A percentile compares a stretch with the other conserved stretches of the same genome.
These are phyloP conservation scores for Hansenula lynferdii DNA, from an alignment of 1,139 yeast species.

Conservation along the genomic window DNA sequence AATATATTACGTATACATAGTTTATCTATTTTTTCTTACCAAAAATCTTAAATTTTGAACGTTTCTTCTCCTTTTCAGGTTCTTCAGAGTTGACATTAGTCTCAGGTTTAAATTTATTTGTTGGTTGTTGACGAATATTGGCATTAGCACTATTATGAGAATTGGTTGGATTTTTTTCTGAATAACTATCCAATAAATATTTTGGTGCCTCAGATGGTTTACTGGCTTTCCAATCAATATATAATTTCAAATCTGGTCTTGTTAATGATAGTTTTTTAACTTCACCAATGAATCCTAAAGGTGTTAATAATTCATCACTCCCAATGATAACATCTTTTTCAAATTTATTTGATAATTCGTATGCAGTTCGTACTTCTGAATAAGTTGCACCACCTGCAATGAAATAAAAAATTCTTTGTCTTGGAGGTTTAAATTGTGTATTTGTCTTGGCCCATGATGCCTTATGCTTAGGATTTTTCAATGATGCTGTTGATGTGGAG, in stretches of 20 bases:
- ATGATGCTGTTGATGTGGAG: constrained; percentile 37
- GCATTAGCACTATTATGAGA: background rate
- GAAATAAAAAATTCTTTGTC: constrained; percentile 73
- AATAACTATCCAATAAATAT: constrained; percentile 20
- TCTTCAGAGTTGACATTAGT: constrained; percentile 3
- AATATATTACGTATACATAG: no score
- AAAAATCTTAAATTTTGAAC: constrained; percentile 21
- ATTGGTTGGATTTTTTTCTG: constrained; percentile 3
- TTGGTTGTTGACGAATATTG: constrained; percentile 3
- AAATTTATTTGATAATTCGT: constrained; percentile 58
- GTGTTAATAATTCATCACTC: constrained; percentile 71
- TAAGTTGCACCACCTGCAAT: constrained; percentile 90
- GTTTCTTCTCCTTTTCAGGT: constrained; percentile 15
- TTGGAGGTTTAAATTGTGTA: constrained; percentile 37
- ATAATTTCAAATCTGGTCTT: constrained; percentile 26
- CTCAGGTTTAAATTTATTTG: constrained; percentile 1
- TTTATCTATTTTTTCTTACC: no score
- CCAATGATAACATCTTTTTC: constrained; percentile 82
- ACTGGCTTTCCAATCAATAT: constrained; percentile 23
- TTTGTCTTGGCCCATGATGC: constrained; percentile 77
- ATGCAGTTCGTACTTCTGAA: constrained; percentile 73
- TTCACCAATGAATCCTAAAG: constrained; percentile 46
- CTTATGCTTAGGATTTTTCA: constrained; percentile 70
- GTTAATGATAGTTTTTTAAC: constrained; percentile 29
- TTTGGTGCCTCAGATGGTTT: constrained; percentile 27